These are phyloP conservation scores for Protomyces lactucae-debilis DNA, from an alignment of 1,139 yeast genomes.

Conservation along the genomic window DNA sequence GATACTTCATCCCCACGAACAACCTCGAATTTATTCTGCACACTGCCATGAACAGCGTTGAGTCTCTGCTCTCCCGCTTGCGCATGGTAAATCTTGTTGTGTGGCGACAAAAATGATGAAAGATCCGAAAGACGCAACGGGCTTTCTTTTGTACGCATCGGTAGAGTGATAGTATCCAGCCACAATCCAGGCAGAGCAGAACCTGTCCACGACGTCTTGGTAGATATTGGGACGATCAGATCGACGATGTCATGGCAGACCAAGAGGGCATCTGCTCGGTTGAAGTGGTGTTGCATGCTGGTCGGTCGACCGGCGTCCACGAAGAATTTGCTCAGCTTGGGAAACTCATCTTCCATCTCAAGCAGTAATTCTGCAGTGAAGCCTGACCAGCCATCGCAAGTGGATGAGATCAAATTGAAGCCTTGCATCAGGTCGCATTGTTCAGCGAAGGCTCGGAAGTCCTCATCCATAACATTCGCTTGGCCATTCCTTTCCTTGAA, in stretches of 20 bases:
- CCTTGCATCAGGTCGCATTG: conserved; percentile 72
- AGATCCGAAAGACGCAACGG: conserved; percentile 14
- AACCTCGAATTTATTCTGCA: conserved; percentile 2
- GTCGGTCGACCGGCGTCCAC: background rate
- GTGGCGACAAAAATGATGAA: conserved; percentile 13
- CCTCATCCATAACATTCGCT: conserved; percentile 51
- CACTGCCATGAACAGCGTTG: background rate
- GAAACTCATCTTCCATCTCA: conserved; percentile 60
- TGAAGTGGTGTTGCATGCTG: background rate
- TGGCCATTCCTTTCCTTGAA: conserved; percentile 42
- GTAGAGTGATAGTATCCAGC: conserved; percentile 26
- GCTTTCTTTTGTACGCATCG: conserved; percentile 6
- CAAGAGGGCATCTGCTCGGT: background rate
- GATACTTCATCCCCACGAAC: background rate
- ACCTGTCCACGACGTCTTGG: conserved; percentile 5
- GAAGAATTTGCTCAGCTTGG: conserved; percentile 13
- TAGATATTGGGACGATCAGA: conserved; percentile 1
- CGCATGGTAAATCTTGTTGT: conserved; percentile 4
- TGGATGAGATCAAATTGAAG: conserved; percentile 58
- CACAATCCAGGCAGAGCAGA: conserved; percentile 19
- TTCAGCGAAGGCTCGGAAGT: conserved; percentile 64
- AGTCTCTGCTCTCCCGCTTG: background rate
- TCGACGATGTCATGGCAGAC: conserved; percentile 6
- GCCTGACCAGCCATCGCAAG: conserved; percentile 84
- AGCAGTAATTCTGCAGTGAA: conserved; percentile 52